phyloP scores from a whole-genome alignment of 345 rosid species.

The Eucalyptus regnans region DNA sequence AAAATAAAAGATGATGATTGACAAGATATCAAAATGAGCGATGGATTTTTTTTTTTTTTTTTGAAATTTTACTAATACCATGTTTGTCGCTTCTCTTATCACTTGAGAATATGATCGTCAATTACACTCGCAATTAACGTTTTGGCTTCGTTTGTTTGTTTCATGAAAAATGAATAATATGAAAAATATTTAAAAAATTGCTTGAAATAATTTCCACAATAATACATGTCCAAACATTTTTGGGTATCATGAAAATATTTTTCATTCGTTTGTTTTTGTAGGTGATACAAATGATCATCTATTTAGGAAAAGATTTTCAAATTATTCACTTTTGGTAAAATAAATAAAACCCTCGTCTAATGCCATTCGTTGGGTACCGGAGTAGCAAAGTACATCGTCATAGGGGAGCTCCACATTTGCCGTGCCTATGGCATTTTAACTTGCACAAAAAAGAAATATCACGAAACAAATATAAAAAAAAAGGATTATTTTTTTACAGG shows the following conservation, averaged over 20 bases:
- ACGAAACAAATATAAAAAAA: neutral
- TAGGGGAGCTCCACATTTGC: neutral
- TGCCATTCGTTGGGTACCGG: neutral
- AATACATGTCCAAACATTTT: neutral
- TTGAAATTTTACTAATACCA: neutral
- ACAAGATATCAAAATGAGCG: neutral
- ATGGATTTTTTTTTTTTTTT: too few species aligned
- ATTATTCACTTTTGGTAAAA: neutral
- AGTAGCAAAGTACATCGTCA: neutral
- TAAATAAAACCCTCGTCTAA: neutral
- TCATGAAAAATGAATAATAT: neutral
- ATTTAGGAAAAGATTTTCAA: neutral
- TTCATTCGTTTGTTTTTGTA: neutral
- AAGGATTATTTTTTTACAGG: neutral
- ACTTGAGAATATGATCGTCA: neutral
- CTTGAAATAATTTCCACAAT: neutral
- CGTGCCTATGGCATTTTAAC: neutral
- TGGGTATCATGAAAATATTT: fast-evolving
- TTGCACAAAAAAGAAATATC: neutral
- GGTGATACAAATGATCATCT: neutral
- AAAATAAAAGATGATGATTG: neutral
- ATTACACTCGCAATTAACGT: neutral
- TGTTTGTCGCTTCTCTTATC: neutral
- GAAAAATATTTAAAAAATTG: neutral
- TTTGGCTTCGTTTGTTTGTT: neutral